Evolutionary conservation across 2,329 filamentous ascomycete species (phyloP).

Genomic region (Tolypocladium tundrense): DNA sequence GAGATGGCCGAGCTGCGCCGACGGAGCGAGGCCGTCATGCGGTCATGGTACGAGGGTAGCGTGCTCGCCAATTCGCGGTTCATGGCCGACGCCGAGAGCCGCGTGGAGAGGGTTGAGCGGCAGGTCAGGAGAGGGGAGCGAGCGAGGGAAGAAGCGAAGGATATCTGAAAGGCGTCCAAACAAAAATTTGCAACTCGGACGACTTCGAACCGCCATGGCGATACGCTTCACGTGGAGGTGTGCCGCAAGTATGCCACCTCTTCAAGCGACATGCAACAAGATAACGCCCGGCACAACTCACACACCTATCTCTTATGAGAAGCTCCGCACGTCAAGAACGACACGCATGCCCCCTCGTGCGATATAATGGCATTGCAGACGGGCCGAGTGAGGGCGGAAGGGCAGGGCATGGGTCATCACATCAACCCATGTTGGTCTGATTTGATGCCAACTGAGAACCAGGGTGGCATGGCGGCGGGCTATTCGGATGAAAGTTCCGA

Average conservation of each 20-base stretch:
- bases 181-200: not conserved
- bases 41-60: slow-evolving; percentile 64
- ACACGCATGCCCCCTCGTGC: not conserved
- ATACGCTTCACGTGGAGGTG: not conserved
- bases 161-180: slow-evolving; percentile 14
- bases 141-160: slow-evolving; percentile 39
- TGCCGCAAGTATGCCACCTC: not conserved
- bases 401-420: not conserved
- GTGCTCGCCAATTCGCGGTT: slow-evolving; percentile 58
- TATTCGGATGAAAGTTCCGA: not conserved
- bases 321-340: not conserved
- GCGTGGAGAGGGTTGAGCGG: slow-evolving; percentile 56
- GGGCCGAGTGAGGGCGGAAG: not conserved
- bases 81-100: slow-evolving; percentile 61
- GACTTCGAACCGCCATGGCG: not conserved
- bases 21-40: slow-evolving; percentile 51
- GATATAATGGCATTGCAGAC: not conserved
- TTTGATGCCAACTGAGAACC: not conserved
- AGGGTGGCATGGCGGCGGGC: not conserved
- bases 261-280: not conserved
- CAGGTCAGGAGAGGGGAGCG: slow-evolving; percentile 54
- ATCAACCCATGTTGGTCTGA: too few species aligned
- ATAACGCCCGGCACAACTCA: not conserved
- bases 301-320: too few species aligned
- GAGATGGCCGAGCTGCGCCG: slow-evolving; percentile 54